Evolutionary conservation across 176 grass and related monocot species (phyloP), one percentile per base, ranked within the genome.

Genomic region (Musa troglodytarum): DNA sequence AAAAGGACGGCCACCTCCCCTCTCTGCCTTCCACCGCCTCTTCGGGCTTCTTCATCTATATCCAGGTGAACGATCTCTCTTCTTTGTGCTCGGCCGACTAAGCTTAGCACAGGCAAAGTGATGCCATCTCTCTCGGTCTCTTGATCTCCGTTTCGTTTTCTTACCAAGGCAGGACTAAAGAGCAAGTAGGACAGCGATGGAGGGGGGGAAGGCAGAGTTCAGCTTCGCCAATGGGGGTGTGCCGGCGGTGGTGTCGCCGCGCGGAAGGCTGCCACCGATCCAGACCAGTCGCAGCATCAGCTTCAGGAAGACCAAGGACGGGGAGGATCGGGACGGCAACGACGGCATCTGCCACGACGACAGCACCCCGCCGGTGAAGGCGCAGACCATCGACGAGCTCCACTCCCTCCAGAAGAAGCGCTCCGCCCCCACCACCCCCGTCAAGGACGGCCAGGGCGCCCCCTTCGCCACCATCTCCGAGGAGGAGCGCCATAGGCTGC

Each of bases 301-400:
- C 68, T 70, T 70, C 68, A 70, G 82, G 76, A 86, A 89, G 84
- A 81, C 73, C 53, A 78, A 80, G 5, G 87, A 91, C 75, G 88
- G 10, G 68, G 68, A 70, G 43, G 43, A 50, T 15, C 57, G n/a
- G 57, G 57, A 20, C 57, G 57, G n/a, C 57, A 20, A 59, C 17
- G 67, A 50, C 16, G 67, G 88, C 9, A 87, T 99, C 61, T 99
- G 95, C 90, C 95, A 99, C 76, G 95, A 99, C 76, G 95, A 99
- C 84, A 99, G 88, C 84, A n/a, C 78, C 69, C 8, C 88, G 26
- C 78, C 88, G 58, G 90, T 94, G 84, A 83, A 84, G 84, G 95
- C 95, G 49, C 90, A 99, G 88, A 99, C 88, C 52, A 91, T 99
- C 73, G 90, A 99, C 83, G 90, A 99, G 86, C 86, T 99, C 56